Base-by-base conservation (phyloP, 768 basidiomycete genomes). In the Leccinum boreale region DNA sequence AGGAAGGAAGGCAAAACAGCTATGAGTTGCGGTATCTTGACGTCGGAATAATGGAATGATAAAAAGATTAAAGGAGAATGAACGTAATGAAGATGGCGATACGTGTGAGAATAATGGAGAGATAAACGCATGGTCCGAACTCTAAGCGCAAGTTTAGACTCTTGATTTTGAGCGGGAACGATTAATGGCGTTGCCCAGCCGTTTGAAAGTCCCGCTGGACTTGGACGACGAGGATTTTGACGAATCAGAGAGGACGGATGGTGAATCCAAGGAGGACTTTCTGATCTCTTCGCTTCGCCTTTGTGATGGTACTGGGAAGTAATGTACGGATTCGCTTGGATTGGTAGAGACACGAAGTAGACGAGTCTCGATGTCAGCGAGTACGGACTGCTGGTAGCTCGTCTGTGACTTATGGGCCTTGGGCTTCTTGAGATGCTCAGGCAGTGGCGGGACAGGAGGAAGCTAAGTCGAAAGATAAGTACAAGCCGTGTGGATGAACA, bases 221-320 rank as follows among this genome's bases (percentile, higher is more conserved):
- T 63, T 70, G 50, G 58, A 6, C 5, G 69, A 67, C 0, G 59
- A 26, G 1, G 57, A 57, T 59, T 65, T 67, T 12, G 67, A 70
- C 0, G 56, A 6, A 3, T 55, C 60, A 33, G 72, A 68, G 15
- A 58, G n/a, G 53, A 74, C 44, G 2, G 72, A 74, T 0, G 72
- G 67, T 2, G 71, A 62, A 14, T 73, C 70, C 49, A 70, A 46
- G 3, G 72, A 73, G 12, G 52, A 17, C 50, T 74, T 61, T 23
- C 55, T 36, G 10, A 59, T 64, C 6, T 72, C 72, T 21, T 68
- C 70, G 29, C 70, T 67, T 33, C 59, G 70, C 35, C 71, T 67
- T 23, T 74, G 72, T 10, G 69, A 69, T 33, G 71, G 68, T 3
- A 72, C 70, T 23, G 71, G 71, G 54, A 72, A 72, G 52, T 73